Conservation (phyloP, 2,329 filamentous ascomycete species). For the Curvularia verruculosa region DNA sequence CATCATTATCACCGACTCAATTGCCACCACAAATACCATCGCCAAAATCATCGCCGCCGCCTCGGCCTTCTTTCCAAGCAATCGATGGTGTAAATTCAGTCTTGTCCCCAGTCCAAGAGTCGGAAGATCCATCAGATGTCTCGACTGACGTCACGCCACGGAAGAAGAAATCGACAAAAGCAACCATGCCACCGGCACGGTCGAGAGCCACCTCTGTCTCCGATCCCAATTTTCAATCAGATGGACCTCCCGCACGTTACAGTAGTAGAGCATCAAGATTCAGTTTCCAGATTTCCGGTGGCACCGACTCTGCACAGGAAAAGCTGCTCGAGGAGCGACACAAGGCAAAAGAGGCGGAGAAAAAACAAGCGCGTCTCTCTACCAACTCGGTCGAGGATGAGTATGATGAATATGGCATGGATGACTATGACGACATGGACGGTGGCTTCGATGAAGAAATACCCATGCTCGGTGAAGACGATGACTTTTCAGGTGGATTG, state of each 20-base stretch:
- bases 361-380: constrained; percentile 48
- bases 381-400: constrained; percentile 46
- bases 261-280: constrained; percentile 77
- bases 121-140: constrained; percentile 32
- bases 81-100: constrained; percentile 33
- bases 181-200: constrained; percentile 42
- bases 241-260: constrained; percentile 52
- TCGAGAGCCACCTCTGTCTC: constrained; percentile 48
- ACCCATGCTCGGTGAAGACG: constrained; percentile 57
- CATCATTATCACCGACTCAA: background rate
- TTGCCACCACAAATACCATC: constrained; percentile 16
- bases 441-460: constrained; percentile 71
- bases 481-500: constrained; percentile 34
- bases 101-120: constrained; percentile 45
- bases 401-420: constrained; percentile 48
- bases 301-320: constrained; percentile 68
- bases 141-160: constrained; percentile 37
- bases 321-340: constrained; percentile 76
- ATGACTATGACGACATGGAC: constrained; percentile 58
- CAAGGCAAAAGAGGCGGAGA: constrained; percentile 68
- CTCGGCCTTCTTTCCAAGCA: constrained; percentile 26
- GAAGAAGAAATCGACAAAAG: constrained; percentile 45
- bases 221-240: constrained; percentile 45
- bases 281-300: constrained; percentile 80
- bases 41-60: constrained; percentile 13